Base-by-base conservation (phyloP, 1,284 basidiomycete genomes). In the Calocybe gambosa region DNA sequence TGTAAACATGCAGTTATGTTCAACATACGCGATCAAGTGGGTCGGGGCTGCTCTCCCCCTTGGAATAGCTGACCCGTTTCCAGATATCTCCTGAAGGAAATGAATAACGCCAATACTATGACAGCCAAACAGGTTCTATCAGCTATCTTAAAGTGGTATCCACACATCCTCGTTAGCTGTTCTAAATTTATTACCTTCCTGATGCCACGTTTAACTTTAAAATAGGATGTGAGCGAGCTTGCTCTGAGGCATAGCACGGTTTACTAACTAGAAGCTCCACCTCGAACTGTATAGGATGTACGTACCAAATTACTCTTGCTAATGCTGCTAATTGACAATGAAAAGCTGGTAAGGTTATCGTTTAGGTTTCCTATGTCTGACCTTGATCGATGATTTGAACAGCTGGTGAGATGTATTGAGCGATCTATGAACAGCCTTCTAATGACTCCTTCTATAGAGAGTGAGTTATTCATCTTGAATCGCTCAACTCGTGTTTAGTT, bases 121-220 rank as follows among this genome's bases (percentile, higher is more conserved):
- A 28, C 42, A 23, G 13, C 31, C 16, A 52, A 52, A 23, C 42
- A 44, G 35, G 43, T 46, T 6, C 43, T 50, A 20, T 33, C 40
- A 13, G 37, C 38, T 19, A 43, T 47, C 13, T 38, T 50, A n/a
- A 33, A 23, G 15, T 52, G 42, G 45, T 52, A 50, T 37, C 48
- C 48, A 8, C 47, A 50, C 19, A 39, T 47, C 36, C 31, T 50
- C 9, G 46, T 52, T 10, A 25, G 45, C 9, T 15, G 5, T 41
- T 13, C 12, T 13, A 34, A 34, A 3, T 21, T 38, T 2, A 16
- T 7, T 20, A 10, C 9, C 28, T 38, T 15, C 21, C n/a, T 38
- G 7, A 2, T 8, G 10, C 21, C 3, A 23, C 19, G 5, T 8
- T 15, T 12, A 21, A 15, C 5, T 38, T 38, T 18, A 36, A 20